Evolutionary conservation across 176 grass and related monocot species (phyloP), one percentile per base, ranked within the genome.

Genomic region (Melocanna baccifera): DNA sequence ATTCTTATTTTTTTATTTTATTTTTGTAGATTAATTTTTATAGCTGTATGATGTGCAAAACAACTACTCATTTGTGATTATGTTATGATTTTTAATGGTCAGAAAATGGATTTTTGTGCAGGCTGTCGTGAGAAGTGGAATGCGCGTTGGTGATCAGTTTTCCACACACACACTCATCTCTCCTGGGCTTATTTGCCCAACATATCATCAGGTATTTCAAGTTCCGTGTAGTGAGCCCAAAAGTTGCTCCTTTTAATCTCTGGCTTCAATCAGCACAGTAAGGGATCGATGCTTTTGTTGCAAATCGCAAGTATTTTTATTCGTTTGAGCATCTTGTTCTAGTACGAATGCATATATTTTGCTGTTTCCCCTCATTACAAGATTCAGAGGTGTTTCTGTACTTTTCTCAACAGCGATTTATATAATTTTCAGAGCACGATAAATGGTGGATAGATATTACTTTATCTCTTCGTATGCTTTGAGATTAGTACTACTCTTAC

Each of bases 51-150:
- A 55, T 86, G 67, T 11, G 45, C 67, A 22, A 22, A 81, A 71
- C 48, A 73, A 41, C 67, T 69, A 58, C 26, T 68, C 12, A 2
- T 66, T 42, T 77, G 25, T 9, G 65, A 57, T 52, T 58, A 23
- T 46, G 46, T 64, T 78, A 73, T 51, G 69, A 25, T 67, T 80
- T 79, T 43, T 69, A 25, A 82, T 37, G 51, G 74, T 80, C 69
- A 79, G 10, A 61, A 76, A 79, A 79, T 79, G 59, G 59, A 79
- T 83, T 86, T 80, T 8, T 75, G 36, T 68, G 85, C 89, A 91
- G 89, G 69, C 78, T 86, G 86, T 86, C 77, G 14, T 64, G 46
- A 37, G 82, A 69, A 80, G 77, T 88, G 72, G 77, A 78, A 63
- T 76, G 82, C 67, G 56, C 72, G 90, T 88, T 48, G 61, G 61